phyloP scores from a whole-genome alignment of 2,329 filamentous ascomycete genomes.

The Pseudogymnoascus sp. region DNA sequence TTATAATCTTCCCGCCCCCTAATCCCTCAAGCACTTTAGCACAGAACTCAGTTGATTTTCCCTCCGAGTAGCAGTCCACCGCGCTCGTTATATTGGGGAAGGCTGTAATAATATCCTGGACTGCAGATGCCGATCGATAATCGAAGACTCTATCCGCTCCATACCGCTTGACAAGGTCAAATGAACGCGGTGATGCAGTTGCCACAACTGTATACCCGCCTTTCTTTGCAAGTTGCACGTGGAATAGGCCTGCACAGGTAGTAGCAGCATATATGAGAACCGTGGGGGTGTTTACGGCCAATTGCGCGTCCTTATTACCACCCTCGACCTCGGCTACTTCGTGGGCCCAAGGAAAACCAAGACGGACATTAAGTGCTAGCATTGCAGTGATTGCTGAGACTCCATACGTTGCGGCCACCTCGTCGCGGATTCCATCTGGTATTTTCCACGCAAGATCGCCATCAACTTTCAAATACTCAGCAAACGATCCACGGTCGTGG shows the following conservation, averaged over 20 bases:
- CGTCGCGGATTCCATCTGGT: conserved; percentile 20
- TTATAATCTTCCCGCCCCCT: conserved; percentile 26
- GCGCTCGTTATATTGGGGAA: conserved; percentile 24
- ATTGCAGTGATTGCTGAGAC: conserved; percentile 27
- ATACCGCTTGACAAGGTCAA: conserved; percentile 36
- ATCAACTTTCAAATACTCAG: conserved; percentile 13
- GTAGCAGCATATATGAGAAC: conserved; percentile 44
- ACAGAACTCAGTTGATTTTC: conserved; percentile 26
- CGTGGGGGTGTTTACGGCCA: conserved; percentile 13
- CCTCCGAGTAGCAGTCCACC: conserved; percentile 29
- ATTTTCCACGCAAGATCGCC: conserved; percentile 20
- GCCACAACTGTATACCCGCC: conserved; percentile 32
- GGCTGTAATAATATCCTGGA: background rate
- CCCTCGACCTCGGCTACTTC: conserved; percentile 18
- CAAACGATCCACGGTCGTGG: conserved; percentile 15
- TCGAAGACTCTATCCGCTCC: conserved; percentile 43
- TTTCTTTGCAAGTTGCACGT: conserved; percentile 41
- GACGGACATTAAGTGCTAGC: conserved; percentile 21
- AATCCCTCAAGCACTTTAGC: conserved; percentile 15
- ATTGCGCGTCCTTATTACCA: background rate
- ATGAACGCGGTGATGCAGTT: conserved; percentile 40
- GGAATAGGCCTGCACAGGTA: conserved; percentile 41
- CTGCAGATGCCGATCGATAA: conserved; percentile 37
- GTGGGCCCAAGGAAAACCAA: conserved; percentile 20
- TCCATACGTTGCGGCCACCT: conserved; percentile 28